Evolutionary conservation across 2,329 filamentous ascomycete species (phyloP).

Genomic region (Elsinoe batatas): DNA sequence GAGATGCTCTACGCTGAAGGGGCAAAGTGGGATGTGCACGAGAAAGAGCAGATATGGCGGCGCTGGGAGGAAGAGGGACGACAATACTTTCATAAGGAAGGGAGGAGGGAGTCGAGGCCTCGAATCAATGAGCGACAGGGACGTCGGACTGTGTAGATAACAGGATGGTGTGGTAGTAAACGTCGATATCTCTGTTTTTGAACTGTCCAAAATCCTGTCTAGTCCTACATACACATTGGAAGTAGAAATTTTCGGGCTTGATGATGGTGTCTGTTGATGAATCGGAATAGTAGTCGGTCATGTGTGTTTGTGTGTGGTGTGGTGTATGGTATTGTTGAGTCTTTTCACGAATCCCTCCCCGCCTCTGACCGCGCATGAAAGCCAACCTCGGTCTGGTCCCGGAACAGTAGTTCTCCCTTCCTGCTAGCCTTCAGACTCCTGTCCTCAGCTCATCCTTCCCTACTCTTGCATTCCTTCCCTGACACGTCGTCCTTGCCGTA

Average conservation of each 20-base stretch:
- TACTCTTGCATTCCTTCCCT: background rate
- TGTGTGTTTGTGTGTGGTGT: background rate
- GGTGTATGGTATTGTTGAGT: background rate
- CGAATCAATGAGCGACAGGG: background rate
- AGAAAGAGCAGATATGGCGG: background rate
- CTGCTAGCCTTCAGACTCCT: background rate
- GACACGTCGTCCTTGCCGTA: background rate
- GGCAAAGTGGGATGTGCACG: background rate
- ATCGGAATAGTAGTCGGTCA: background rate
- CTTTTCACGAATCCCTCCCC: background rate
- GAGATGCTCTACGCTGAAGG: background rate
- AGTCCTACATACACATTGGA: slow-evolving; percentile 11
- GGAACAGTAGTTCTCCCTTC: background rate
- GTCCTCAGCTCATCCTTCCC: background rate
- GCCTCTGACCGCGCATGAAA: background rate
- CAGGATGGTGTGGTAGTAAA: background rate
- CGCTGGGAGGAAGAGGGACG: background rate
- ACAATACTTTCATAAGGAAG: background rate
- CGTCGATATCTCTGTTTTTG: slow-evolving; percentile 10
- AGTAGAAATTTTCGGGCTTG: slow-evolving; percentile 8
- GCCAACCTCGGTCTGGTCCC: slow-evolving; percentile 1
- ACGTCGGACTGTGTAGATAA: too few relatives aligned
- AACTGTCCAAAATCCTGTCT: slow-evolving; percentile 6
- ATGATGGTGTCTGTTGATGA: background rate
- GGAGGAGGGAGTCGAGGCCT: background rate